Evolutionary conservation across 2,329 filamentous ascomycete species (phyloP).

Genomic region (Xylaria sp.): DNA sequence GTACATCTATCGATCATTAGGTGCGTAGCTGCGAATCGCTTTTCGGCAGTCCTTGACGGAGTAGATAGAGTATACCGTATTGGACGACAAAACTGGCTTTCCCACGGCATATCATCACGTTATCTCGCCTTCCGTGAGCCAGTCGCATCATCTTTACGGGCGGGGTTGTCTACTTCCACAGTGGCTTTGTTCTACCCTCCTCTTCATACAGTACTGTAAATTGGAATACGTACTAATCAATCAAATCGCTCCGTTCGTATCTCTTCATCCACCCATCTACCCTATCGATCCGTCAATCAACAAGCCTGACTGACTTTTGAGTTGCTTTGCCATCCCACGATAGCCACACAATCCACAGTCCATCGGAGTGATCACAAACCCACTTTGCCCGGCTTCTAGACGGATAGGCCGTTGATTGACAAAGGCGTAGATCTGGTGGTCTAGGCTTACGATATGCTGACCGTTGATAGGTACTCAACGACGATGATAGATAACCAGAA

Average conservation of each 20-base stretch:
- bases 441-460: slow-evolving; percentile 17
- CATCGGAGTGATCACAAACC: slow-evolving; percentile 11
- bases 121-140: slow-evolving; percentile 23
- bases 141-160: slow-evolving; percentile 17
- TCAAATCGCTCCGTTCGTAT: not conserved
- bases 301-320: slow-evolving; percentile 17
- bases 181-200: slow-evolving; percentile 14
- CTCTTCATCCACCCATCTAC: not conserved
- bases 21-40: slow-evolving; percentile 30
- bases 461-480: slow-evolving; percentile 7
- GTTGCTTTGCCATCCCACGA: slow-evolving; percentile 30
- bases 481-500: not conserved
- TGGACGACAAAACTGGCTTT: slow-evolving; percentile 21
- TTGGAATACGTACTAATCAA: slow-evolving; percentile 12
- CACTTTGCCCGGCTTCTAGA: slow-evolving; percentile 25
- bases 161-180: slow-evolving; percentile 15
- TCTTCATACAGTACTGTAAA: not conserved
- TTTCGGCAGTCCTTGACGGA: slow-evolving; percentile 27
- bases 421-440: slow-evolving; percentile 11
- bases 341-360: slow-evolving; percentile 19
- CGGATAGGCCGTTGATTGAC: slow-evolving; percentile 15
- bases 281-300: not conserved
- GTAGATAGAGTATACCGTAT: slow-evolving; percentile 38
- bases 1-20: not conserved
- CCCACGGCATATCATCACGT: slow-evolving; percentile 20